phyloP scores from a whole-genome alignment of 176 grass and related monocot species.

The Tuctoria greenei region DNA sequence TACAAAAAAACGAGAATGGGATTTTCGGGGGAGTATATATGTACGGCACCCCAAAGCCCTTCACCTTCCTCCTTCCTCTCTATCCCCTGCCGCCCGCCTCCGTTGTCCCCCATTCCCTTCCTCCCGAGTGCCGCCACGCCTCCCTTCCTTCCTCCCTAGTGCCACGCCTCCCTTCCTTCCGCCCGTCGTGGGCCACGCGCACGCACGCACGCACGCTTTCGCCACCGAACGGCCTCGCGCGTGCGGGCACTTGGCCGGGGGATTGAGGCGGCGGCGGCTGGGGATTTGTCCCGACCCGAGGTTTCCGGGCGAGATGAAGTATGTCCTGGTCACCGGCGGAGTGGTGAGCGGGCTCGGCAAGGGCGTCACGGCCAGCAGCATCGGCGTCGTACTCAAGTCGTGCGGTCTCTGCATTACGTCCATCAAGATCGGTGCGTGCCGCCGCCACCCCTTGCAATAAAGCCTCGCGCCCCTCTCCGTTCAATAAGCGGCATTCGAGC shows the following conservation, averaged over 20 bases:
- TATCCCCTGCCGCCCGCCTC: conserved; percentile 36
- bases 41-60: conserved; percentile 31
- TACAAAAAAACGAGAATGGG: neutral
- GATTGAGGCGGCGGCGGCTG: conserved; percentile 1
- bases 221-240: neutral
- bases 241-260: neutral
- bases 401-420: conserved; percentile 71
- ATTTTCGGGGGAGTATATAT: conserved; percentile 11
- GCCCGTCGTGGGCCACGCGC: neutral
- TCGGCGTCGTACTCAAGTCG: conserved; percentile 65
- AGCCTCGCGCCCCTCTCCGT: neutral
- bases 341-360: conserved; percentile 66
- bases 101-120: conserved; percentile 1
- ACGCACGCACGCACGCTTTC: neutral
- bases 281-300: conserved; percentile 5
- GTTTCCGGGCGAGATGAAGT: conserved; percentile 51
- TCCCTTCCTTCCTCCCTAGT: neutral
- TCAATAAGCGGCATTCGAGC: neutral
- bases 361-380: conserved; percentile 69
- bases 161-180: neutral
- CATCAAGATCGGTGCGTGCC: conserved; percentile 62
- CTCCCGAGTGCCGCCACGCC: neutral
- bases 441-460: neutral
- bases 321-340: conserved; percentile 70
- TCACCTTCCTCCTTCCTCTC: neutral